A percentile compares a stretch with the other conserved stretches of the same genome.
Conservation (phyloP, 768 basidiomycete species). For the Kwoniella dendrophila region DNA sequence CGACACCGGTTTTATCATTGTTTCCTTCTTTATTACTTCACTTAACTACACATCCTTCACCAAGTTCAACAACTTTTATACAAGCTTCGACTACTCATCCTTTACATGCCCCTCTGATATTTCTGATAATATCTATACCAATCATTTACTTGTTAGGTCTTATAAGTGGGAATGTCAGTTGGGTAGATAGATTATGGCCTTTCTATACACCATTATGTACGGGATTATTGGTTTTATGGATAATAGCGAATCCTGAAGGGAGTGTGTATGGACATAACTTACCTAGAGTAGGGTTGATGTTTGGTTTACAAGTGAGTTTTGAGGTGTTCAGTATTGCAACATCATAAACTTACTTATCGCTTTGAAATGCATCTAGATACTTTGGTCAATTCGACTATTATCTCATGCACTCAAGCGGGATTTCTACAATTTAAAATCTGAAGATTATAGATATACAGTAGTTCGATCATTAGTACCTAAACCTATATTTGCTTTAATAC, state of each 20-base stretch:
- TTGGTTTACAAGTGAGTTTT: conserved; percentile 64
- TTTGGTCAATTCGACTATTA: conserved; percentile 61
- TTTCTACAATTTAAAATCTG: conserved; percentile 63
- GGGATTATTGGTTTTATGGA: conserved; percentile 73
- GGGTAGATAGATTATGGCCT: conserved; percentile 68
- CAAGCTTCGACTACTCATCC: conserved; percentile 36
- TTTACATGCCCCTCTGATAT: conserved; percentile 37
- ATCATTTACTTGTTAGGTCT: conserved; percentile 43
- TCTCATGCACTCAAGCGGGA: conserved; percentile 86
- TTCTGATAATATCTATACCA: conserved; percentile 28
- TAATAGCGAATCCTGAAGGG: conserved; percentile 60
- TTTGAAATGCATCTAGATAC: conserved; percentile 26
- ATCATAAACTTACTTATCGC: not conserved
- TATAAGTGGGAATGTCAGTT: conserved; percentile 49
- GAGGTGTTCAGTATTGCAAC: not conserved
- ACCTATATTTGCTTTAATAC: conserved; percentile 66
- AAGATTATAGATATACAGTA: conserved; percentile 86
- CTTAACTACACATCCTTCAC: conserved; percentile 25
- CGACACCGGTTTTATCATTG: conserved; percentile 30
- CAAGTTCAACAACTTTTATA: conserved; percentile 28
- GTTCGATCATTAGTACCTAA: conserved; percentile 66
- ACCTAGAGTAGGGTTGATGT: conserved; percentile 67
- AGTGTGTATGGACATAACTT: conserved; percentile 69
- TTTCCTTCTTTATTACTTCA: conserved; percentile 25
- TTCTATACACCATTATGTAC: conserved; percentile 76